A percentile compares a stretch with the other conserved stretches of the same genome.
These are phyloP conservation scores for Russula sp. DNA, from an alignment of 768 basidiomycete genomes.

Conservation along the genomic window DNA sequence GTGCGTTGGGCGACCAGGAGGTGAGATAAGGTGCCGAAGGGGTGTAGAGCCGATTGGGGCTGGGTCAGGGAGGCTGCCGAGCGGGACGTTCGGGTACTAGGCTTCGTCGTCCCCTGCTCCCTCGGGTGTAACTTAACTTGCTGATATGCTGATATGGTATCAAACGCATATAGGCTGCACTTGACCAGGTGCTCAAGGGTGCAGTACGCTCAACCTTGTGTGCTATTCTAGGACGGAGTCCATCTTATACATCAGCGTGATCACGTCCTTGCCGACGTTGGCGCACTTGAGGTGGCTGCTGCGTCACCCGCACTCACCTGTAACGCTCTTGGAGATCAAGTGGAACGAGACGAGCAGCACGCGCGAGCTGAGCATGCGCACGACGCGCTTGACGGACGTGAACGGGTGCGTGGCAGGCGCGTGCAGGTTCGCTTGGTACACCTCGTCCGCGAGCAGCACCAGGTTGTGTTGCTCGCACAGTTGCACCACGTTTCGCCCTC, in stretches of 20 bases:
- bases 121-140: too few species aligned
- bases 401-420: conserved; percentile 61
- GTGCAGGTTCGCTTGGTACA: conserved; percentile 96
- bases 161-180: too few species aligned
- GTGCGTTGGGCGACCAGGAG: too few species aligned
- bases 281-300: conserved; percentile 95
- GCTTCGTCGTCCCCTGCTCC: too few species aligned
- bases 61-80: too few species aligned
- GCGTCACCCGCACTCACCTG: conserved; percentile 94
- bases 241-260: conserved; percentile 94
- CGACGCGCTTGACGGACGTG: conserved; percentile 89
- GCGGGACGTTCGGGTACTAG: too few species aligned
- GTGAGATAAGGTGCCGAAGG: too few species aligned
- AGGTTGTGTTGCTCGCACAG: conserved; percentile 81
- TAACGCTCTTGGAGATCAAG: conserved; percentile 94
- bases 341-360: conserved; percentile 92
- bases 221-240: conserved; percentile 49
- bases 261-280: conserved; percentile 71
- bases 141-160: too few species aligned
- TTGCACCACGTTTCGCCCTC: conserved; percentile 71
- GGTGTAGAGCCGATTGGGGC: too few species aligned
- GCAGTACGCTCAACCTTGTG: too few species aligned
- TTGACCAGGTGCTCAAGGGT: too few species aligned
- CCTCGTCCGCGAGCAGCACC: conserved; percentile 93
- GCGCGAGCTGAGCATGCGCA: conserved; percentile 58